Base-by-base conservation (phyloP, 805 yeast genomes). In the Wickerhamiella musiphila region DNA sequence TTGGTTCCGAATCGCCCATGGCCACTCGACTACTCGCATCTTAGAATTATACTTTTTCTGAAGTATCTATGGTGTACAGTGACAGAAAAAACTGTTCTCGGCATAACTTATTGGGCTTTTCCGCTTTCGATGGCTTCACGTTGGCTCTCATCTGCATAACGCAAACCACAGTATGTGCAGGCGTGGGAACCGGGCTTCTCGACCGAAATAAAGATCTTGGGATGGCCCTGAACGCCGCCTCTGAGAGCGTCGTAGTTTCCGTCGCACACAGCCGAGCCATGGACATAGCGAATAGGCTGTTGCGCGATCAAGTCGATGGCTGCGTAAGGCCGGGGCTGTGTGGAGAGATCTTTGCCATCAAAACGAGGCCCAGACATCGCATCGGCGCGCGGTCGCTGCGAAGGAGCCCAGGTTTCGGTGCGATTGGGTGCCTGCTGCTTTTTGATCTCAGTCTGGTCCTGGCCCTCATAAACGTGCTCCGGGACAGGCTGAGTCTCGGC, bases 261-360 rank as follows among this genome's bases (percentile, higher is more conserved):
- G 46, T 77, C 79, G 52, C 93, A 81, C 12, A 75, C 86, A 1
- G 93, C 93, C 32, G 71, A 54, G 20, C 60, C 65, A 40, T 63
- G 66, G 38, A 79, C 58, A 48, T 66, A 76, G 43, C 69, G 60
- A 26, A 79, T 58, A 2, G 93, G 93, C 48, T 72, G 71, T 48
- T 73, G 58, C 20, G 76, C 73, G 44, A 81, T 77, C 53, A 81
- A 64, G 28, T 81, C 90, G 47, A 81, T 81, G 35, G 92, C 93
- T 26, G 92, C 78, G 39, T 70, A 70, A 5, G 93, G 82, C 46
- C 65, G 66, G 34, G 93, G 93, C 57, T 79, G 90, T 28, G 57
- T 49, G 5, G 57, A 55, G 35, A 79, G 58, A 47, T 79, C 82
- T 40, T 59, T 68, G 46, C 78, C 92, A 31, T 73, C 68, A 46